phyloP scores from a whole-genome alignment of 176 grass and related monocot species.

The Alopecurus myosuroides region DNA sequence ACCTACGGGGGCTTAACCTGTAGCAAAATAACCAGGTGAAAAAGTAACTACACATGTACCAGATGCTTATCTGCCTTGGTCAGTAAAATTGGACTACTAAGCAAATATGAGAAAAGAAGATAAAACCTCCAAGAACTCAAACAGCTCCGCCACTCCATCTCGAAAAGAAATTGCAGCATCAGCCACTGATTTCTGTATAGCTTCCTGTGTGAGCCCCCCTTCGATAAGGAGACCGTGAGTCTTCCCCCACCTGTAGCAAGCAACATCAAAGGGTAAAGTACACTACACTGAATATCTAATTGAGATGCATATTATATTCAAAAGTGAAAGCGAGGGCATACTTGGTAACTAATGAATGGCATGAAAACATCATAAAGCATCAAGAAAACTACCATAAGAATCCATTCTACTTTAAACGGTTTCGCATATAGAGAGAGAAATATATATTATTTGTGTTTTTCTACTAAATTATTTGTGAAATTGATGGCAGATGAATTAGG shows the following conservation, averaged over 20 bases:
- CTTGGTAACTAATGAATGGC: not conserved
- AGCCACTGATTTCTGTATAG: slow-evolving; percentile 76
- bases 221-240: slow-evolving; percentile 84
- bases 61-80: not conserved
- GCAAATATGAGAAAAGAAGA: slow-evolving; percentile 16
- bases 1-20: not conserved
- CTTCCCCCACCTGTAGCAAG: slow-evolving; percentile 76
- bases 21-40: not conserved
- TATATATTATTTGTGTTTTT: not conserved
- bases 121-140: slow-evolving; percentile 85
- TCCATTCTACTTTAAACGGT: not conserved
- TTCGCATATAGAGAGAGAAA: not conserved
- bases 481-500: not conserved
- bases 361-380: not conserved
- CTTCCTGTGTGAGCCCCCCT: slow-evolving; percentile 78
- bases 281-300: not conserved
- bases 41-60: not conserved
- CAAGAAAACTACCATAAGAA: not conserved
- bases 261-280: not conserved
- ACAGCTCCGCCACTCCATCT: slow-evolving; percentile 76
- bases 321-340: not conserved
- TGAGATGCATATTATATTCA: slow-evolving; percentile 8
- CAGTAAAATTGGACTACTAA: not conserved
- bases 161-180: slow-evolving; percentile 86
- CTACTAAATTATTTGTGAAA: not conserved